A percentile compares a stretch with the other conserved stretches of the same genome.
These are phyloP conservation scores for Colletotrichum scovillei DNA, from an alignment of 2,329 filamentous ascomycete species.

Conservation along the genomic window DNA sequence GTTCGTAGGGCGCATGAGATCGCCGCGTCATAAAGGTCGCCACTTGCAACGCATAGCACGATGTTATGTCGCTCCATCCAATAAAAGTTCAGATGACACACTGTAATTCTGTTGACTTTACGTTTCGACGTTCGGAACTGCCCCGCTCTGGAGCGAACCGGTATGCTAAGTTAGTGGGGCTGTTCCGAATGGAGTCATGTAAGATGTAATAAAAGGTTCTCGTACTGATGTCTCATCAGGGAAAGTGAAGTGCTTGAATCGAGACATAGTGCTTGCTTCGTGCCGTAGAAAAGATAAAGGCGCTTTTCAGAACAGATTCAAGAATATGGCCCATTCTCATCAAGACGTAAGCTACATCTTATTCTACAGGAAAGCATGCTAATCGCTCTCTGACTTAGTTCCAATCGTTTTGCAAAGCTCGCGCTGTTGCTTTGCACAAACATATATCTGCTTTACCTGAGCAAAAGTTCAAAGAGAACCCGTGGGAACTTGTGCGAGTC, in stretches of 20 bases:
- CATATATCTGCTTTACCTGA: conserved; percentile 4
- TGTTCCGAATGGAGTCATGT: background rate
- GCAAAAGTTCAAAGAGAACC: too few relatives aligned
- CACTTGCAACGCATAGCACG: background rate
- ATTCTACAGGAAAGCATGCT: too few relatives aligned
- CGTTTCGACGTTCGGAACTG: background rate
- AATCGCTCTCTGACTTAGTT: too few relatives aligned
- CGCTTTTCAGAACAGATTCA: background rate
- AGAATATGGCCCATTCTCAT: background rate
- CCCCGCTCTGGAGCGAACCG: background rate
- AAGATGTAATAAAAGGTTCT: background rate
- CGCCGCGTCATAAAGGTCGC: background rate
- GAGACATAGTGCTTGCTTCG: background rate
- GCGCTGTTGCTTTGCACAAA: background rate
- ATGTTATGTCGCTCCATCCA: background rate
- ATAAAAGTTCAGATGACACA: background rate
- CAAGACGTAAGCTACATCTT: background rate
- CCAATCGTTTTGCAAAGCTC: too few relatives aligned
- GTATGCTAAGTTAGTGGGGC: background rate
- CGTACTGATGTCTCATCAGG: background rate
- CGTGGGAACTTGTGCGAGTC: too few relatives aligned
- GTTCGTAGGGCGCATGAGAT: background rate
- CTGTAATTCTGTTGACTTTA: background rate
- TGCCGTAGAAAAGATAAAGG: background rate
- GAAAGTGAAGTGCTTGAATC: background rate